These are phyloP conservation scores for Solanum dulcamara DNA, from an alignment of 257 asterid species.

Conservation along the genomic window DNA sequence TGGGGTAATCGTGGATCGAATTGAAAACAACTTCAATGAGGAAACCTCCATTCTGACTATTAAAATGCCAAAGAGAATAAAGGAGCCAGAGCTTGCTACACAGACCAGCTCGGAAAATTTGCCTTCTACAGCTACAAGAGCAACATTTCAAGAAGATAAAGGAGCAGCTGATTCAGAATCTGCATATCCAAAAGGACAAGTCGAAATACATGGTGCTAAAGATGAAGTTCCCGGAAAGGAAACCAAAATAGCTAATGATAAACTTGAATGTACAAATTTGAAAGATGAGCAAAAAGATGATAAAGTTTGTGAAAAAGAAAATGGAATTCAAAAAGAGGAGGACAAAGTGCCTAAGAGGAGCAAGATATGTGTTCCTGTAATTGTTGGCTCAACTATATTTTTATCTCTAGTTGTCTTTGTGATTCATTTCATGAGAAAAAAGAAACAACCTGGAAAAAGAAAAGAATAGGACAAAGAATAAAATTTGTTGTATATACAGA, in stretches of 20 bases:
- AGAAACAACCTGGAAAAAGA: slow-evolving; percentile 16
- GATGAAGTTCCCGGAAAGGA: not conserved
- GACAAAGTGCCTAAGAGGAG: slow-evolving; percentile 3
- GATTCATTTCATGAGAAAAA: slow-evolving; percentile 36
- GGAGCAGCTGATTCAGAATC: not conserved
- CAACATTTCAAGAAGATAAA: not conserved
- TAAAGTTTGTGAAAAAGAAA: slow-evolving; percentile 3
- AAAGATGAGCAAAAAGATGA: not conserved
- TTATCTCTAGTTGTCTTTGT: slow-evolving; percentile 56
- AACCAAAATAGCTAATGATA: not conserved
- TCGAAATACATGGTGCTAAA: not conserved
- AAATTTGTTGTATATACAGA: not conserved
- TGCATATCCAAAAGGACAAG: not conserved
- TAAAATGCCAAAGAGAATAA: slow-evolving; percentile 61
- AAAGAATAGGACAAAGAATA: not conserved
- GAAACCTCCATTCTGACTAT: slow-evolving; percentile 45
- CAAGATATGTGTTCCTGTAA: slow-evolving; percentile 43
- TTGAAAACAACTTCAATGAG: slow-evolving; percentile 41
- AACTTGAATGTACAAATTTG: not conserved
- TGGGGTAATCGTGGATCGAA: slow-evolving; percentile 58
- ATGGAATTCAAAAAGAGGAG: no score
- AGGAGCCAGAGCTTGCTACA: slow-evolving; percentile 22
- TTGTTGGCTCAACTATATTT: slow-evolving; percentile 75
- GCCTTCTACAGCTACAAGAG: not conserved
- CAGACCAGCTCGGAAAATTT: not conserved